These are phyloP conservation scores for Naganishia friedmannii DNA, from an alignment of 768 basidiomycete genomes.

Conservation along the genomic window DNA sequence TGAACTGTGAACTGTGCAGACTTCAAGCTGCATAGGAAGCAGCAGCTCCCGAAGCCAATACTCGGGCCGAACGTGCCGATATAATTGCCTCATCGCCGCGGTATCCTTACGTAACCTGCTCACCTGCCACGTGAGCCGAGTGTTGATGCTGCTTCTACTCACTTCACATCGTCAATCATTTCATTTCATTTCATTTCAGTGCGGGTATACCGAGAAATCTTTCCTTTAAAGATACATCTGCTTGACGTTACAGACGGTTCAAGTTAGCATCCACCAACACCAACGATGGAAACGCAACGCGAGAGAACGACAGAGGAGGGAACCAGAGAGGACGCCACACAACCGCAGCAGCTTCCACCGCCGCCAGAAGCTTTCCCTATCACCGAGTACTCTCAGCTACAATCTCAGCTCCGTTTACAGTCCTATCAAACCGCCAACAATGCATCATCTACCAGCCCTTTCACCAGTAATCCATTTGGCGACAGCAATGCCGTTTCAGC, in stretches of 20 bases:
- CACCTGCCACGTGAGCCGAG: not conserved
- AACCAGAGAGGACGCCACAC: not conserved
- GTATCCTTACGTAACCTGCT: not conserved
- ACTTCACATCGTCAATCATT: not conserved
- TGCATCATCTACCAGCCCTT: too few relatives aligned
- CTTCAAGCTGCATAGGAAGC: too few relatives aligned
- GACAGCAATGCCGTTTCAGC: not conserved
- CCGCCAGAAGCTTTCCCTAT: constrained; percentile 11
- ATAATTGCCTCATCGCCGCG: not conserved
- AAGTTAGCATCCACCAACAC: not conserved
- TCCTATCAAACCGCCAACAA: too few relatives aligned
- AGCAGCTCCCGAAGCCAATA: too few relatives aligned
- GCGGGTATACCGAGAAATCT: not conserved
- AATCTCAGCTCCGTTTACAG: not conserved
- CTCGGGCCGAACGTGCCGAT: not conserved
- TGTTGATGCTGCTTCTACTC: constrained; percentile 1
- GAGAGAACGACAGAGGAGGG: not conserved
- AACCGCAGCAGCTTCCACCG: not conserved
- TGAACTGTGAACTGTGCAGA: too few relatives aligned
- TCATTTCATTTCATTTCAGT: not conserved
- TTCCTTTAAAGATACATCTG: not conserved
- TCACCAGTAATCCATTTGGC: not conserved
- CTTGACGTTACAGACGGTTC: too few relatives aligned
- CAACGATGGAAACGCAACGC: not conserved
- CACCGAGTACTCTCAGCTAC: not conserved